Evolutionary conservation across 2,329 filamentous ascomycete genomes (phyloP).

Genomic region (Aspergillus ruber): DNA sequence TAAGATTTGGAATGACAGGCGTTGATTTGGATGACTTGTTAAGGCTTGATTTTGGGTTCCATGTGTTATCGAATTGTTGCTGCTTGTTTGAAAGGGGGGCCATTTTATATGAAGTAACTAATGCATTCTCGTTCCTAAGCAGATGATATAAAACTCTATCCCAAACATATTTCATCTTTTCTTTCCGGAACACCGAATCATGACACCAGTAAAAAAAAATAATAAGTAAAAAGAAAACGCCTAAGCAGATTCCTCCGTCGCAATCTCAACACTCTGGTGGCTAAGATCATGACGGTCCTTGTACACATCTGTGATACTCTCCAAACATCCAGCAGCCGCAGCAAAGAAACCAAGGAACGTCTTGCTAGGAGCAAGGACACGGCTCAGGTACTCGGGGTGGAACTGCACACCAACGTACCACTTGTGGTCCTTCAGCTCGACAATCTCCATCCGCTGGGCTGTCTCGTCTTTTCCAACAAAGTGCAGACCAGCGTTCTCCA

Average conservation of each 20-base stretch:
- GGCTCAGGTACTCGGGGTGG: conserved; percentile 77
- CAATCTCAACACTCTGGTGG: conserved; percentile 1
- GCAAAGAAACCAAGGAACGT: conserved; percentile 82
- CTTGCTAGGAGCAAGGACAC: conserved; percentile 66
- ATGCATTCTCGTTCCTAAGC: not conserved
- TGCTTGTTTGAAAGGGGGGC: too few species aligned
- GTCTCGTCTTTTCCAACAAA: conserved; percentile 76
- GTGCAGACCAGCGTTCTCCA: conserved; percentile 63
- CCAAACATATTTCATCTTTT: not conserved
- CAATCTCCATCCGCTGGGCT: conserved; percentile 72
- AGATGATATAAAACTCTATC: not conserved
- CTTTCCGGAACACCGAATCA: not conserved
- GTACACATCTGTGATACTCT: conserved; percentile 25
- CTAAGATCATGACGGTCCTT: conserved; percentile 16
- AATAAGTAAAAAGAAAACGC: not conserved
- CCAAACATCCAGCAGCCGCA: conserved; percentile 63
- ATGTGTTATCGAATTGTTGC: too few species aligned
- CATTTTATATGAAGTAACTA: too few species aligned
- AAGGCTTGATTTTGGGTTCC: too few species aligned
- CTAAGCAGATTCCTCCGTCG: not conserved
- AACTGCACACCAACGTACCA: conserved; percentile 84
- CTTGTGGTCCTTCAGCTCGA: conserved; percentile 76
- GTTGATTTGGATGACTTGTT: too few species aligned
- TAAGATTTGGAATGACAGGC: too few species aligned
- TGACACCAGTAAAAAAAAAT: not conserved